A percentile compares a stretch with the other conserved stretches of the same genome.
Conservation (phyloP, 1,284 basidiomycete species). For the Leccinum pachyderme region DNA sequence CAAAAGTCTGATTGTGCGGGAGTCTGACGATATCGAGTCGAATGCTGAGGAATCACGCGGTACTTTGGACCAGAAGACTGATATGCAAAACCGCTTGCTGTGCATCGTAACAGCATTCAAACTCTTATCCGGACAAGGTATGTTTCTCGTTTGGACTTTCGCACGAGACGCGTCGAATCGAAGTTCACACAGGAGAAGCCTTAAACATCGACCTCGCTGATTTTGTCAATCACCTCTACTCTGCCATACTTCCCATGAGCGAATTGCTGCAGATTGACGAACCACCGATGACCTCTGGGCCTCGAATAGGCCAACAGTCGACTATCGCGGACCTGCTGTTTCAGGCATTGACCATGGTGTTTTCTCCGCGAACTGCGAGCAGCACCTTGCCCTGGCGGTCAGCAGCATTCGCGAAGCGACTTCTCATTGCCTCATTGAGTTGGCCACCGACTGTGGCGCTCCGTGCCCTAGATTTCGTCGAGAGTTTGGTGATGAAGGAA, state of each 20-base stretch:
- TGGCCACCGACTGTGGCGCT: slow-evolving; percentile 71
- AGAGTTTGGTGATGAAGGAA: slow-evolving; percentile 71
- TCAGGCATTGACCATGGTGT: slow-evolving; percentile 77
- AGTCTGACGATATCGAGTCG: slow-evolving; percentile 43
- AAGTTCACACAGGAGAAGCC: slow-evolving; percentile 69
- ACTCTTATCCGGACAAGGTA: slow-evolving; percentile 90
- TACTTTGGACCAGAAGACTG: slow-evolving; percentile 22
- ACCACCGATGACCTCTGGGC: slow-evolving; percentile 22
- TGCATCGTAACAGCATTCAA: slow-evolving; percentile 44
- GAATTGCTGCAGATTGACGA: slow-evolving; percentile 52
- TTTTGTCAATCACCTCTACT: slow-evolving; percentile 79
- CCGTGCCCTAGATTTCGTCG: slow-evolving; percentile 73
- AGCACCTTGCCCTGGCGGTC: slow-evolving; percentile 72
- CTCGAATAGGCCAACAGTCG: slow-evolving; percentile 31
- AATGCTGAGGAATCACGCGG: slow-evolving; percentile 35
- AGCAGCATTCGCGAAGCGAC: slow-evolving; percentile 90
- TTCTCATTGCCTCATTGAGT: slow-evolving; percentile 76
- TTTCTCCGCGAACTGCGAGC: slow-evolving; percentile 63
- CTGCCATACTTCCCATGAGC: slow-evolving; percentile 62
- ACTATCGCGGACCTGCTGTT: slow-evolving; percentile 78
- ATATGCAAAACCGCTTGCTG: slow-evolving; percentile 30
- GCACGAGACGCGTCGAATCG: slow-evolving; percentile 7
- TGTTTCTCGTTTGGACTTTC: neutral
- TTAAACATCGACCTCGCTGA: slow-evolving; percentile 94
- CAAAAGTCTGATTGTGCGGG: slow-evolving; percentile 69